A percentile compares a stretch with the other conserved stretches of the same genome.
Conservation (phyloP, 805 yeast genomes). For the Candida krabiensis region DNA sequence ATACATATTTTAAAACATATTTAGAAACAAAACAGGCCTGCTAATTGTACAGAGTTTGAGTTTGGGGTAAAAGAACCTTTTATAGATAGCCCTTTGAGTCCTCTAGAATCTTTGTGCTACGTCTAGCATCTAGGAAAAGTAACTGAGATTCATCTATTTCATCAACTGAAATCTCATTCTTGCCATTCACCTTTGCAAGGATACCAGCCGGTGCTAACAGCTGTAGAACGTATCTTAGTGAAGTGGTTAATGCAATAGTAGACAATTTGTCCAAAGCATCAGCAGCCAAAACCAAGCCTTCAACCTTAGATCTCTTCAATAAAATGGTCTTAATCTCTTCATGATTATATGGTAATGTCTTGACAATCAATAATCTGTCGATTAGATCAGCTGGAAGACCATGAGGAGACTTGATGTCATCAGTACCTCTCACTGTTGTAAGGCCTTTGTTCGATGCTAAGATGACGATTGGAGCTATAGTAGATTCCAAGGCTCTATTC, state of each 20-base stretch:
- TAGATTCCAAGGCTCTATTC: conserved; percentile 95
- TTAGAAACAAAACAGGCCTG: neutral
- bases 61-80: conserved; percentile 1
- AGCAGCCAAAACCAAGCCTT: conserved; percentile 77
- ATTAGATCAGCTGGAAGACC: conserved; percentile 95
- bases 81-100: conserved; percentile 39
- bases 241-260: conserved; percentile 85
- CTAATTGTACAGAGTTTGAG: conserved; percentile 5
- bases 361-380: conserved; percentile 90
- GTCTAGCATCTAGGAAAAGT: conserved; percentile 82
- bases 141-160: conserved; percentile 88
- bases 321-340: conserved; percentile 87
- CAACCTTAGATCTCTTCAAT: conserved; percentile 89
- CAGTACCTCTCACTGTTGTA: conserved; percentile 90
- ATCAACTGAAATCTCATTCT: conserved; percentile 61
- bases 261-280: conserved; percentile 89
- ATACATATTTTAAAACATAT: too few relatives aligned
- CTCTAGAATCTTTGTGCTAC: conserved; percentile 85
- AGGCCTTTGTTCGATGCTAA: conserved; percentile 98
- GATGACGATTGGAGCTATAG: conserved; percentile 93
- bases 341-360: conserved; percentile 72
- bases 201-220: conserved; percentile 88
- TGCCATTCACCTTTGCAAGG: conserved; percentile 72
- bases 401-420: conserved; percentile 84
- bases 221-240: conserved; percentile 90